Evolutionary conservation across 805 yeast genomes (phyloP), one percentile per base, ranked within the genome.

Genomic region (Tetrapisispora namnaoensis): DNA sequence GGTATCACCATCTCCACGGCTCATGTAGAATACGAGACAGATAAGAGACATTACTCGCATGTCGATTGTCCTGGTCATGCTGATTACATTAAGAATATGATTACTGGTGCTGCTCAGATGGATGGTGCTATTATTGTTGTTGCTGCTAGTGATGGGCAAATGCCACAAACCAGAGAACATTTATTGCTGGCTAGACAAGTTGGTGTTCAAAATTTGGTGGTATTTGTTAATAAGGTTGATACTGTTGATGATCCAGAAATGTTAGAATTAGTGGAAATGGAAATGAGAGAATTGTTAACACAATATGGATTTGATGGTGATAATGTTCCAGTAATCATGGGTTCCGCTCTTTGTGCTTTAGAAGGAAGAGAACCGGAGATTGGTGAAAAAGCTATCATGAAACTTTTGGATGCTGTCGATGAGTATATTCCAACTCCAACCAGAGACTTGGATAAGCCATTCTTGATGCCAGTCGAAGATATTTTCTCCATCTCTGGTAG

Each of bases 141-240:
- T 70, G 99, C 98, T 65, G 99, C 99, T 55, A 77, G 96, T 50
- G 99, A 93, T 67, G 99, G 99, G 66, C 96, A 89, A 75, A 93
- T 91, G 98, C 98, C 97, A 67, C 99, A 93, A 77, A 93, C 99
- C 60, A 87, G 98, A 77, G 99, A 93, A 77, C 99, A 93, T 76
- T 78, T 93, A 75, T 76, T 93, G 71, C 82, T 93, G 66, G 99
- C 99, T 56, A 88, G 98, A 78, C 99, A 93, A 77, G 98, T 93
- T 69, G 99, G 99, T 80, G 96, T 93, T 58, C 95, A 91, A 75
- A 80, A 89, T 74, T 80, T 93, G 67, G 97, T 93, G 70, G 99
- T 93, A 47, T 93, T 86, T 62, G 98, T 93, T 52, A 93, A 93
- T 86, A 93, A 93, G 78, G 93, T 93, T 62, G 99, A 93, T 71